Evolutionary conservation across 805 yeast genomes (phyloP), one percentile per base, ranked within the genome.

Genomic region (Candida fluviatilis): DNA sequence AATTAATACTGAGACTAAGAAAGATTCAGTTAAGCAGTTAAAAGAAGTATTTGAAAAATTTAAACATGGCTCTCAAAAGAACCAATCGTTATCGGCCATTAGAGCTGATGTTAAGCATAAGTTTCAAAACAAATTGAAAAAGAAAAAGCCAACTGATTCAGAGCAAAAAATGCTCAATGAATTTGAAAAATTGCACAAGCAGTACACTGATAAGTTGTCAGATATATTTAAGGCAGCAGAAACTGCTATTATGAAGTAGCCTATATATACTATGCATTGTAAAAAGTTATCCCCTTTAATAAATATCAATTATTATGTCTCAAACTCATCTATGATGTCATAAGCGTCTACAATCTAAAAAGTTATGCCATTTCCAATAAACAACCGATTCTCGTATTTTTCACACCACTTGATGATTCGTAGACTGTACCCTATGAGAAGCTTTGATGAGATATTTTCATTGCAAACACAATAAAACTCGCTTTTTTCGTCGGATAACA

Each of bases 371-470:
- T 80, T 81, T 16, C 78, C 76, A 8, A 84, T 78, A 55, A 87
- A 88, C 25, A 88, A 55, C 28, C 93, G 64, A 37, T 77, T 78
- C 45, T 84, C 84, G 47, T 85, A 75, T 45, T 71, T 77, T 43
- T 75, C 71, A 49, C 95, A 82, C 96, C 96, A 90, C 35, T 70
- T 69, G 6, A 84, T 78, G 11, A 88, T 76, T 15, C 70, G 67
- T 36, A 78, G 70, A 28, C 89, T 81, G 43, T 86, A 78, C 15
- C 64, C 64, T 12, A 83, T 73, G 41, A 89, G 60, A 0, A 73
- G 68, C 28, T 75, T 75, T 31, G 80, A 77, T 31, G 75, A 71
- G 13, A 78, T 71, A 6, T 66, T 52, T 1, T 80, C 76, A n/a
- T 54, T 51, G 30, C 64, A 54, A 31, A 69, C 38, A 43, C 73